Conservation (phyloP, 2,329 filamentous ascomycete species). For the Botrytis paeoniae region DNA sequence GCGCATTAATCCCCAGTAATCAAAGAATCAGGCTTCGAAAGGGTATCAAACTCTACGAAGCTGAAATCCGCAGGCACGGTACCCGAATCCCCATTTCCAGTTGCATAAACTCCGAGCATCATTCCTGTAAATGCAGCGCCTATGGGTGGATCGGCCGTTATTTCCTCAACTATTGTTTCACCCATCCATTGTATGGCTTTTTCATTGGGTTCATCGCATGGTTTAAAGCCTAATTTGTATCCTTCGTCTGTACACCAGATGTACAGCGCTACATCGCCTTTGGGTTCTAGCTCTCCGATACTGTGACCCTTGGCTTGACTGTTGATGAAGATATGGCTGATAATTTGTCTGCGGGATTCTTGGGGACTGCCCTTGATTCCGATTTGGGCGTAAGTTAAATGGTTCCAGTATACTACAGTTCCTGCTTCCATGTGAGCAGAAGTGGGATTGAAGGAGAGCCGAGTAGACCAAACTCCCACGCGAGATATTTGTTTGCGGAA, state of each 20-base stretch:
- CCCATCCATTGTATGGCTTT: background rate
- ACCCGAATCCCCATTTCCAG: background rate
- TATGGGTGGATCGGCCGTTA: background rate
- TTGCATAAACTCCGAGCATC: slow-evolving; percentile 8
- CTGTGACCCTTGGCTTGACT: background rate
- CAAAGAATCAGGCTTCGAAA: background rate
- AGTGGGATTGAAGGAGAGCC: background rate
- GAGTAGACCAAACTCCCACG: slow-evolving; percentile 1
- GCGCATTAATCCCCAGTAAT: background rate
- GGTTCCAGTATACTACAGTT: slow-evolving; percentile 5
- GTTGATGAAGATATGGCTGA: background rate
- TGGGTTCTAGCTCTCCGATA: background rate
- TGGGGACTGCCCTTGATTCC: background rate
- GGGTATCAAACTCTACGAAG: background rate
- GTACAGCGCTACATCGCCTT: background rate
- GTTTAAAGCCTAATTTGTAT: background rate
- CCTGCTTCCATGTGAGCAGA: background rate
- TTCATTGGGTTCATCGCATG: background rate
- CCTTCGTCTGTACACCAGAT: background rate
- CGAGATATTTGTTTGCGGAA: slow-evolving; percentile 16
- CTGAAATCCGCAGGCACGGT: background rate
- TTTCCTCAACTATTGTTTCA: background rate
- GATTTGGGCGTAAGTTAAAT: background rate
- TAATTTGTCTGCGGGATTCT: background rate
- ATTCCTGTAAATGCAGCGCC: slow-evolving; percentile 11